phyloP scores from a whole-genome alignment of 2,329 filamentous ascomycete species.

The Fusarium sambucinum region DNA sequence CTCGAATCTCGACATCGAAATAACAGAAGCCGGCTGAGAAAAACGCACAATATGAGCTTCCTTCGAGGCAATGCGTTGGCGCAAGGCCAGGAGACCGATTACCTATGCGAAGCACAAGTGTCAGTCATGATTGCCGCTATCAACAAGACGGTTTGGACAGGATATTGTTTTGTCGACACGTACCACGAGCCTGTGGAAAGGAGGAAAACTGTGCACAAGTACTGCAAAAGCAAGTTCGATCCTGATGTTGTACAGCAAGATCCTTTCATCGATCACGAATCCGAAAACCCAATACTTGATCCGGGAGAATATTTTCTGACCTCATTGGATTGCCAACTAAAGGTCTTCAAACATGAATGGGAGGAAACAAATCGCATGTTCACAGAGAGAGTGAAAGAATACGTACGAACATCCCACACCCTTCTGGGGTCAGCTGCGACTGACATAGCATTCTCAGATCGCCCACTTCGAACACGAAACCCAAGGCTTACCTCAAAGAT shows the following conservation, averaged over 20 bases:
- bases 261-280: neutral
- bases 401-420: no score
- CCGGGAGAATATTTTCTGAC: neutral
- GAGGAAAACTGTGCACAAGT: accelerated
- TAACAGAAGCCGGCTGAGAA: neutral
- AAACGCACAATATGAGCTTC: neutral
- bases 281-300: accelerated
- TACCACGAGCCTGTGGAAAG: neutral
- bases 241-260: neutral
- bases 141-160: neutral
- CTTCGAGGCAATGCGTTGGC: accelerated
- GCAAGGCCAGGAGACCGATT: accelerated
- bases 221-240: accelerated
- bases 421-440: no score
- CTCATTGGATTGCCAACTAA: neutral
- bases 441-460: no score
- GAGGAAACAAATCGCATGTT: neutral
- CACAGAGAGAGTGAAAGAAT: neutral
- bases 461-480: no score
- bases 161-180: conserved; percentile 21
- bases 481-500: no score
- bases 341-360: neutral
- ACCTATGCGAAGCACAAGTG: conserved; percentile 18
- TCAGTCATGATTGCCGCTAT: conserved; percentile 2
- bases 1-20: accelerated